These are phyloP conservation scores for Botryotinia convoluta DNA, from an alignment of 2,329 filamentous ascomycete species.

Conservation along the genomic window DNA sequence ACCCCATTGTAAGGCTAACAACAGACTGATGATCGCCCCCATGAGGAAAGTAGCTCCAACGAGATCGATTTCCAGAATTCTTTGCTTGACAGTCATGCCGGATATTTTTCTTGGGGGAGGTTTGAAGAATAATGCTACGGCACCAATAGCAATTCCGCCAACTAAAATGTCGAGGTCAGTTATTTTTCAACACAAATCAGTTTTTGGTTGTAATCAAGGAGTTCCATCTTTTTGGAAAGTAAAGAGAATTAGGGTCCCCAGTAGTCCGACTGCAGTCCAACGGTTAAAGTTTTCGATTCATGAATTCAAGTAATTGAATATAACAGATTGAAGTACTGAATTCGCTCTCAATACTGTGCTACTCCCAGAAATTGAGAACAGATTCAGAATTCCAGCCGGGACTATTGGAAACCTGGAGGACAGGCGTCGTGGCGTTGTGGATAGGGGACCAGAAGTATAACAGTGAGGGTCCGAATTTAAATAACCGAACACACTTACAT, in stretches of 20 bases:
- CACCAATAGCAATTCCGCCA: constrained; percentile 41
- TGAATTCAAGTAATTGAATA: not conserved
- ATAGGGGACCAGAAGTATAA: not conserved
- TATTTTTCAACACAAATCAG: not conserved
- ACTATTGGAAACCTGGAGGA: not conserved
- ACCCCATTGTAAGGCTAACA: constrained; percentile 50
- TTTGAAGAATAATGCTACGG: constrained; percentile 46
- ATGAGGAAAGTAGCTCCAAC: constrained; percentile 48
- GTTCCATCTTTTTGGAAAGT: not conserved
- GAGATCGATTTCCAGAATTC: constrained; percentile 48
- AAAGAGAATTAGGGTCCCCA: not conserved
- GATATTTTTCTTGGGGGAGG: constrained; percentile 39
- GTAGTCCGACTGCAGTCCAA: not conserved
- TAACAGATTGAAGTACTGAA: not conserved
- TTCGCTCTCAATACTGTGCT: not conserved
- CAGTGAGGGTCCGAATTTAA: not conserved
- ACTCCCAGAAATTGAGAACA: not conserved
- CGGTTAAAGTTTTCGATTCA: not conserved
- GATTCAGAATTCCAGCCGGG: not conserved
- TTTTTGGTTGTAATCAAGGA: constrained; percentile 25
- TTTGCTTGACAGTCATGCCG: constrained; percentile 38
- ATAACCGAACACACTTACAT: not conserved
- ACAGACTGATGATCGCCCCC: constrained; percentile 44
- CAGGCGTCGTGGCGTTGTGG: not conserved
- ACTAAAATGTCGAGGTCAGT: constrained; percentile 40